Percentiles rank a stretch among this genome's conserved stretches.
These are phyloP conservation scores for Apophysomyces sp. DNA, from an alignment of 371 early-diverging fungal genomes.

Conservation along the genomic window DNA sequence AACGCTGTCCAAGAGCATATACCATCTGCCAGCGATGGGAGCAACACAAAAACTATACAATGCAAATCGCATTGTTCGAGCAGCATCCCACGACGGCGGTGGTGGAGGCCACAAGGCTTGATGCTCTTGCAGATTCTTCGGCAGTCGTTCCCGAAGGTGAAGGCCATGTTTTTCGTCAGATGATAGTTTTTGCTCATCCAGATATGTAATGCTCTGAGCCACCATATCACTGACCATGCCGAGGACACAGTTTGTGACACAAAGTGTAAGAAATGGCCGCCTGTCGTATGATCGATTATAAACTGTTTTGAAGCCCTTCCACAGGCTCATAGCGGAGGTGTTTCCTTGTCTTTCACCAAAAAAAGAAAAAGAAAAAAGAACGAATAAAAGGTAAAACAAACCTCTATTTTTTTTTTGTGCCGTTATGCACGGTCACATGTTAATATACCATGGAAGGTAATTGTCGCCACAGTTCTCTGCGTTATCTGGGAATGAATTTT, in stretches of 20 bases:
- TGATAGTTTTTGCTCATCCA: constrained; percentile 16
- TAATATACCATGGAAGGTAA: no score
- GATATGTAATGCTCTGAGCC: constrained; percentile 60
- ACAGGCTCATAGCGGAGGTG: not conserved
- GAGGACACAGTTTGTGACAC: constrained; percentile 69
- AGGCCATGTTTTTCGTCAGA: constrained; percentile 17
- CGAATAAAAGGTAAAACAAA: constrained; percentile 8
- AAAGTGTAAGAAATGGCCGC: constrained; percentile 68
- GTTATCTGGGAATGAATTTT: no score
- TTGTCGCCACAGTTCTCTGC: not conserved
- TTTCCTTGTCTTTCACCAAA: constrained; percentile 27
- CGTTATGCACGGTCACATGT: no score
- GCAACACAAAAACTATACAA: constrained; percentile 74
- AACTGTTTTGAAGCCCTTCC: constrained; percentile 18
- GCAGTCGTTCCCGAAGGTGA: constrained; percentile 20
- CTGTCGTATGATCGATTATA: constrained; percentile 52
- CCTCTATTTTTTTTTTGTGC: no score
- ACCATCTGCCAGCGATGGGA: constrained; percentile 76
- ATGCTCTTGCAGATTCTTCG: constrained; percentile 17
- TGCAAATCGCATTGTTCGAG: constrained; percentile 59
- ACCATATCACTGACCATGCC: constrained; percentile 69
- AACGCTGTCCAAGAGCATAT: constrained; percentile 59
- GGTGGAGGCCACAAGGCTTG: constrained; percentile 8
- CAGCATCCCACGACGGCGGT: constrained; percentile 29
- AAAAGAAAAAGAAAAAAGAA: not conserved